Percentiles rank a stretch among this genome's conserved stretches.
These are phyloP conservation scores for Hygrophorus russula DNA, from an alignment of 768 basidiomycete genomes.

Conservation along the genomic window DNA sequence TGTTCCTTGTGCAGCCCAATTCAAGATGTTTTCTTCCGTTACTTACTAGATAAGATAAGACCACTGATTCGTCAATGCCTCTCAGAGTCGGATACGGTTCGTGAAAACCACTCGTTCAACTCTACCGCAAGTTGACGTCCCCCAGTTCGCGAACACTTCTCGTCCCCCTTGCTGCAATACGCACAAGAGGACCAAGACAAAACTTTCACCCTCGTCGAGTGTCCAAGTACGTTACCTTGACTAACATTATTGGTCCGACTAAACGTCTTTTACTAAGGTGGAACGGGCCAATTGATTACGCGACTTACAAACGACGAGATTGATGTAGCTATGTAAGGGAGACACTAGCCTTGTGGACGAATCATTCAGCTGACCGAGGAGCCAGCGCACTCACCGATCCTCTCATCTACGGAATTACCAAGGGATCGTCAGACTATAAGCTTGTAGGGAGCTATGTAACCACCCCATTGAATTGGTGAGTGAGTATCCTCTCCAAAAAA, in stretches of 20 bases:
- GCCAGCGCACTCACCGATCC: constrained; percentile 80
- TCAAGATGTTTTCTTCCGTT: background rate
- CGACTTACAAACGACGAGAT: constrained; percentile 67
- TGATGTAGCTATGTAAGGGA: constrained; percentile 66
- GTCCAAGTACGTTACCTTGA: constrained; percentile 50
- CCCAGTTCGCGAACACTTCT: constrained; percentile 81
- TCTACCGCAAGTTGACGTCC: background rate
- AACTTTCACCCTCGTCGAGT: constrained; percentile 80
- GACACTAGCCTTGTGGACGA: background rate
- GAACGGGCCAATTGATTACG: constrained; percentile 76
- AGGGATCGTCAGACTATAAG: constrained; percentile 79
- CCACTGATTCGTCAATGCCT: constrained; percentile 16
- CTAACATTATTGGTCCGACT: background rate
- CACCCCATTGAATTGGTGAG: constrained; percentile 79
- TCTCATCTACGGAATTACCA: constrained; percentile 86
- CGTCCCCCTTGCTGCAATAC: constrained; percentile 83
- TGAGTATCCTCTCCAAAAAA: background rate
- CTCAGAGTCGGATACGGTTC: constrained; percentile 39
- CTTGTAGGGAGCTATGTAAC: constrained; percentile 88
- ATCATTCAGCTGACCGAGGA: constrained; percentile 1
- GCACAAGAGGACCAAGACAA: constrained; percentile 53
- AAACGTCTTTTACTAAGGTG: constrained; percentile 36
- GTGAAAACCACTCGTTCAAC: background rate
- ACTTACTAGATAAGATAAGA: constrained; percentile 5
- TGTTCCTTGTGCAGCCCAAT: background rate